A percentile compares a stretch with the other conserved stretches of the same genome.
phyloP scores from a whole-genome alignment of 1,284 basidiomycete species.

The Heterobasidion occidentale region DNA sequence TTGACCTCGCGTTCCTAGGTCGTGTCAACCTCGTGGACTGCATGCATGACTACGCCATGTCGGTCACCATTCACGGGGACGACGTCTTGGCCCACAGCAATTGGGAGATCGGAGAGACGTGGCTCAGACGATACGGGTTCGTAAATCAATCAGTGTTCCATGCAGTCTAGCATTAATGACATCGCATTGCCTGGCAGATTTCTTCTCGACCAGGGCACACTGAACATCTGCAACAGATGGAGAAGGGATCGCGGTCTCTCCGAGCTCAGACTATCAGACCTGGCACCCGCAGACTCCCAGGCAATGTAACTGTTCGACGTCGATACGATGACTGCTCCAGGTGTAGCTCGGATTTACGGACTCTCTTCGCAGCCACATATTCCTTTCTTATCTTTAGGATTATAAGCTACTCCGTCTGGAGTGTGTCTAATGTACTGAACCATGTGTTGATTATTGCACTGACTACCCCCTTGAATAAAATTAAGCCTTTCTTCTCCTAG shows the following conservation, averaged over 20 bases:
- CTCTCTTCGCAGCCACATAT: not conserved
- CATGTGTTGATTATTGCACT: too few relatives aligned
- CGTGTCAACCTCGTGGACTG: conserved; percentile 74
- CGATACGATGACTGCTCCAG: not conserved
- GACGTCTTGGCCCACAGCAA: conserved; percentile 82
- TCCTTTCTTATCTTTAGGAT: not conserved
- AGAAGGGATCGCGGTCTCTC: conserved; percentile 64
- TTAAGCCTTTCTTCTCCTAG: too few relatives aligned
- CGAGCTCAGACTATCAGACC: conserved; percentile 51
- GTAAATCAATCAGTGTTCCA: conserved; percentile 18
- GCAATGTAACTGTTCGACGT: conserved; percentile 11
- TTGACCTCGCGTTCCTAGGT: conserved; percentile 30
- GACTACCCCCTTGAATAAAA: too few relatives aligned
- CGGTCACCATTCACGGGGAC: conserved; percentile 75
- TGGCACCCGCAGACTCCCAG: conserved; percentile 34
- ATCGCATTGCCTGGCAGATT: conserved; percentile 36
- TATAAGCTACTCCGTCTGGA: not conserved
- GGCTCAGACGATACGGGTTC: conserved; percentile 75
- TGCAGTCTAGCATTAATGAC: not conserved
- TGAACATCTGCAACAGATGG: conserved; percentile 69
- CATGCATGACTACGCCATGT: conserved; percentile 58
- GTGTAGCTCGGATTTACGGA: not conserved
- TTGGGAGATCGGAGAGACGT: conserved; percentile 83
- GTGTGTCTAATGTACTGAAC: not conserved
- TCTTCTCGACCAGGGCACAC: conserved; percentile 57